Evolutionary conservation across 148 eudicot species (phyloP), one percentile per base, ranked within the genome.

Genomic region (Rhododendron ferrugineum): DNA sequence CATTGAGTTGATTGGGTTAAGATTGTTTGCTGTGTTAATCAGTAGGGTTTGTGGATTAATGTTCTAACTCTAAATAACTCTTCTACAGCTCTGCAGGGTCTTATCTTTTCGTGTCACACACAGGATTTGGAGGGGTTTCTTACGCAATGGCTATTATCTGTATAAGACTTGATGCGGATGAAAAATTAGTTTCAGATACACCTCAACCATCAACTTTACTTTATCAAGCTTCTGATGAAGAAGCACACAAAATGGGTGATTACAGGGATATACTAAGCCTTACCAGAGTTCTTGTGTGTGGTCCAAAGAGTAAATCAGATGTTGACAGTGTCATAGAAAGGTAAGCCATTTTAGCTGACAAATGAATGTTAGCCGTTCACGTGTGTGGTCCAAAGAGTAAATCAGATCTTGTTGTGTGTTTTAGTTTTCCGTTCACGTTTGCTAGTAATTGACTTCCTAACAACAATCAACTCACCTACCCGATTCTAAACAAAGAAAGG

Each of bases 51-150:
- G 46, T 83, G 79, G 28, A 44, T 66, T 6, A 54, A 72, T 44
- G 50, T 72, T 52, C 9, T 81, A 40, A 84, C 22, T 22, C 79
- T 81, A 60, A 81, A 84, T 80, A 70, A 66, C 76, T 37, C 81
- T 84, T 87, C 81, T 89, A 86, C 98, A 96, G 99, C 88, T 91
- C 93, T 76, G 96, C 98, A 86, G 95, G 92, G 81, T 92, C 93
- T 84, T 96, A 94, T 90, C 93, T 96, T 83, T 96, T 93, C 84
- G 95, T 96, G 89, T 94, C 99, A 83, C 99, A 96, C 89, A 96
- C 98, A 54, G 99, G 99, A 87, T 93, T 96, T 88, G 99, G 99
- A 85, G 99, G 99, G 80, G 95, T 94, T 89, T 91, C 98, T 30
- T 96, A 96, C 92, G 98, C 98, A 68, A 96, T 96, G 99, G 93